These are phyloP conservation scores for Gastrodia elata DNA, from an alignment of 106 monocot genomes.

Conservation along the genomic window DNA sequence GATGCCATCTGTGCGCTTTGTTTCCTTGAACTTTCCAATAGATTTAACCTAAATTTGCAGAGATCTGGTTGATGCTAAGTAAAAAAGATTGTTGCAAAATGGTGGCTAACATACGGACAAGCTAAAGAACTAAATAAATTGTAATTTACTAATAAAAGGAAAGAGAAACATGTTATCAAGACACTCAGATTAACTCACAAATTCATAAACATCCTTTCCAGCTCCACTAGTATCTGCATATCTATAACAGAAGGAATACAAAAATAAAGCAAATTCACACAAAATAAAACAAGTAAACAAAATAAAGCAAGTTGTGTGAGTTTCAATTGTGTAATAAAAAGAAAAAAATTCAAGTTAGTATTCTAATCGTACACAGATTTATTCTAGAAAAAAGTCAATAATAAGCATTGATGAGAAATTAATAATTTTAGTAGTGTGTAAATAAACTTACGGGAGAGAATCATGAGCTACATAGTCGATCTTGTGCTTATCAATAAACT, in stretches of 20 bases:
- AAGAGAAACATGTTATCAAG: not conserved
- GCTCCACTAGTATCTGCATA: slow-evolving; percentile 99
- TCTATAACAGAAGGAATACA: slow-evolving; percentile 29
- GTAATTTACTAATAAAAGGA: not conserved
- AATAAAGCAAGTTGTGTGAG: not conserved
- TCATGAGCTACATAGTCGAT: slow-evolving; percentile 74
- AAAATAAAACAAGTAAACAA: not conserved
- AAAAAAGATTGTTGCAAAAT: not conserved
- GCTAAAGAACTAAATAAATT: slow-evolving; percentile 5
- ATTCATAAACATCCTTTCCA: slow-evolving; percentile 97
- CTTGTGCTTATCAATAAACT: slow-evolving; percentile 56
- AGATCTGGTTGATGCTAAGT: not conserved
- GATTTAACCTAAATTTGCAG: slow-evolving; percentile 56
- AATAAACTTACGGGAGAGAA: slow-evolving; percentile 54
- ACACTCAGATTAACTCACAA: slow-evolving; percentile 39
- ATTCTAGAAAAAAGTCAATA: not conserved
- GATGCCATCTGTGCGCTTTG: slow-evolving; percentile 81
- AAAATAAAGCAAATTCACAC: slow-evolving; percentile 5
- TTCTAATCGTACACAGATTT: too few relatives aligned
- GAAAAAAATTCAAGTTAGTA: not conserved
- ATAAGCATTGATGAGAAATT: not conserved
- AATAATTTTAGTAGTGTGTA: not conserved
- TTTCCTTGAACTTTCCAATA: slow-evolving; percentile 80
- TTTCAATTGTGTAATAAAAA: not conserved
- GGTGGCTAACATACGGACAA: not conserved